Evolutionary conservation across 495 filamentous ascomycete genomes (phyloP).

Genomic region (Neurospora tetraspora): DNA sequence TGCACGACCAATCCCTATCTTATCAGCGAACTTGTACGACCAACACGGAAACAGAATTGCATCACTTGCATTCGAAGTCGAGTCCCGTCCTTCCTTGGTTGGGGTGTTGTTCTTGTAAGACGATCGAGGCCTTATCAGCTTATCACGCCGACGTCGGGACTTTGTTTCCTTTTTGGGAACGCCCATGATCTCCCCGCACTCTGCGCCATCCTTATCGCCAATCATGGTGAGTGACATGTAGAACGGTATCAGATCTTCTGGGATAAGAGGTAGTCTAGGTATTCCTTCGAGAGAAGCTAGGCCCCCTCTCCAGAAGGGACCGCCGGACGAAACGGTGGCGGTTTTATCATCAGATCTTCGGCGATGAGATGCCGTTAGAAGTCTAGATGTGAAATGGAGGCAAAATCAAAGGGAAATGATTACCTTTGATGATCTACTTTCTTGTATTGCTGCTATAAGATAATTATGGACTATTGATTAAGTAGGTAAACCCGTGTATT

Average conservation of each 20-base stretch:
- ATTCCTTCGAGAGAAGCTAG: background rate
- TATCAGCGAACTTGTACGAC: background rate
- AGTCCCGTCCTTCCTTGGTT: background rate
- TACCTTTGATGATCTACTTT: background rate
- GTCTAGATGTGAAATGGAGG: background rate
- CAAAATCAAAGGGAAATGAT: background rate
- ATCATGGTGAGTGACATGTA: background rate
- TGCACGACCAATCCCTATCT: background rate
- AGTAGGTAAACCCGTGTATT: background rate
- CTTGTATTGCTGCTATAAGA: background rate
- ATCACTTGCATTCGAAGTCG: background rate
- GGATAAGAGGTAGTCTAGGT: background rate
- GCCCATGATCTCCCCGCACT: background rate
- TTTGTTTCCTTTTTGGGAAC: slow-evolving; percentile 11
- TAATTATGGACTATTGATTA: background rate
- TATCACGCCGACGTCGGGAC: slow-evolving; percentile 3
- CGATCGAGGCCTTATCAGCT: background rate
- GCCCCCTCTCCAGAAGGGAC: background rate
- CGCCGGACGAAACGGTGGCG: background rate
- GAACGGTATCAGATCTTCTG: background rate
- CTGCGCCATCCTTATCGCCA: background rate
- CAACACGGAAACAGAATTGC: background rate
- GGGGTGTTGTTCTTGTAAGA: background rate
- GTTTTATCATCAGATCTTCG: background rate
- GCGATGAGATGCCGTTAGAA: background rate